Percentiles rank a stretch among this genome's conserved stretches.
phyloP scores from a whole-genome alignment of 805 yeast genomes.

The Candida chilensis region DNA sequence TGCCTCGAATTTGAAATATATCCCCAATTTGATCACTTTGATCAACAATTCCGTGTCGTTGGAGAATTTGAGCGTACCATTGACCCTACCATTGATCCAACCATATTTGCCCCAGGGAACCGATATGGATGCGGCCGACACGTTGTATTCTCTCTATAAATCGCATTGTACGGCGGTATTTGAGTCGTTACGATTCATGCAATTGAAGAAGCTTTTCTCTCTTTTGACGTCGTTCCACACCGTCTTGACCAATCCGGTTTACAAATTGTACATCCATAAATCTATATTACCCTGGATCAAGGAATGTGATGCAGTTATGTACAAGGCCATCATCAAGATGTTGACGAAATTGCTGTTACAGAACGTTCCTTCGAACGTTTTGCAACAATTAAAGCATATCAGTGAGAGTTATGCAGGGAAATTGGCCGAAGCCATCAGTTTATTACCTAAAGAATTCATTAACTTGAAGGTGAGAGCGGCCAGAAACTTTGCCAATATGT shows the following conservation, averaged over 20 bases:
- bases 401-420: constrained; percentile 38
- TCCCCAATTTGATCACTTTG: constrained; percentile 17
- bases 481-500: constrained; percentile 39
- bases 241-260: constrained; percentile 54
- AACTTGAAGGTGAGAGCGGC: constrained; percentile 46
- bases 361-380: constrained; percentile 46
- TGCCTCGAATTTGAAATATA: constrained; percentile 11
- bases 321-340: constrained; percentile 43
- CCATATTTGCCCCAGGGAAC: constrained; percentile 31
- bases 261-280: constrained; percentile 43
- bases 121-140: constrained; percentile 51
- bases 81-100: constrained; percentile 25
- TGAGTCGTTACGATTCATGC: constrained; percentile 61
- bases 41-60: constrained; percentile 10
- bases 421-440: constrained; percentile 24
- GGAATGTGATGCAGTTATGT: constrained; percentile 58
- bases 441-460: constrained; percentile 41
- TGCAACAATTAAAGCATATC: constrained; percentile 44
- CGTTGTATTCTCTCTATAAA: constrained; percentile 52
- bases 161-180: constrained; percentile 57
- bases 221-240: constrained; percentile 41
- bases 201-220: constrained; percentile 49
- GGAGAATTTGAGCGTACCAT: constrained; percentile 6
- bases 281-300: constrained; percentile 52
- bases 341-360: constrained; percentile 54